These are phyloP conservation scores for Floccularia luteovirens DNA, from an alignment of 768 basidiomycete genomes.

Conservation along the genomic window DNA sequence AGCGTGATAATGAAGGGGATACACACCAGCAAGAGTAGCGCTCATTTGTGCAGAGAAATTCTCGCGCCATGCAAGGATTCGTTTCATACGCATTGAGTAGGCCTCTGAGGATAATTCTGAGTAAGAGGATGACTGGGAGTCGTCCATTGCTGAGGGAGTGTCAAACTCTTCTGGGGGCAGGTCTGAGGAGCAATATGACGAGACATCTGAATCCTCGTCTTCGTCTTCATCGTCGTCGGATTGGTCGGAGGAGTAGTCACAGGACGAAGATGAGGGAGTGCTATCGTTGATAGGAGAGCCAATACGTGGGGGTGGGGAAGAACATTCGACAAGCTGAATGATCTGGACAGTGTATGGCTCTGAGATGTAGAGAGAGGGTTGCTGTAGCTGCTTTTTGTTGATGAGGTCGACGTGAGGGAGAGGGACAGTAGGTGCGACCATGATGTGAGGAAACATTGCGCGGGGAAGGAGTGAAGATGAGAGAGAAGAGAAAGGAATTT, in stretches of 20 bases:
- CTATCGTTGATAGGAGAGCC: constrained; percentile 27
- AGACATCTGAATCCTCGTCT: constrained; percentile 41
- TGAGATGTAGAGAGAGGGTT: constrained; percentile 36
- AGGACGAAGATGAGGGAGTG: constrained; percentile 28
- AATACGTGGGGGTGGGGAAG: constrained; percentile 43
- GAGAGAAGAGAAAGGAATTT: constrained; percentile 9
- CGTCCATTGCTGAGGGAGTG: constrained; percentile 12
- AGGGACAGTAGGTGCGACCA: constrained; percentile 11
- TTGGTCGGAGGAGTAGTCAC: constrained; percentile 30
- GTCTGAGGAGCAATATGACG: constrained; percentile 72
- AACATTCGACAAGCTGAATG: constrained; percentile 68
- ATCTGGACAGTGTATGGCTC: constrained; percentile 50
- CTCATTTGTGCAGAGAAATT: constrained; percentile 38
- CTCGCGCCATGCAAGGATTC: constrained; percentile 69
- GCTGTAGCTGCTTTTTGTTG: constrained; percentile 21
- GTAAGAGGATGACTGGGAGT: constrained; percentile 7
- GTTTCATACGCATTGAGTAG: constrained; percentile 47
- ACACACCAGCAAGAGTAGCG: constrained; percentile 31
- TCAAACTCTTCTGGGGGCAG: constrained; percentile 27
- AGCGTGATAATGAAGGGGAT: background rate
- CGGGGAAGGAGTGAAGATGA: constrained; percentile 7
- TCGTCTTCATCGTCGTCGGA: constrained; percentile 26
- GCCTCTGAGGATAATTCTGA: constrained; percentile 36
- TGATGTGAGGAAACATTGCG: constrained; percentile 12
- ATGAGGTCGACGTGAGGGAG: constrained; percentile 17